Evolutionary conservation across 2,329 filamentous ascomycete species (phyloP).

Genomic region (Teratosphaeria zuluensis): DNA sequence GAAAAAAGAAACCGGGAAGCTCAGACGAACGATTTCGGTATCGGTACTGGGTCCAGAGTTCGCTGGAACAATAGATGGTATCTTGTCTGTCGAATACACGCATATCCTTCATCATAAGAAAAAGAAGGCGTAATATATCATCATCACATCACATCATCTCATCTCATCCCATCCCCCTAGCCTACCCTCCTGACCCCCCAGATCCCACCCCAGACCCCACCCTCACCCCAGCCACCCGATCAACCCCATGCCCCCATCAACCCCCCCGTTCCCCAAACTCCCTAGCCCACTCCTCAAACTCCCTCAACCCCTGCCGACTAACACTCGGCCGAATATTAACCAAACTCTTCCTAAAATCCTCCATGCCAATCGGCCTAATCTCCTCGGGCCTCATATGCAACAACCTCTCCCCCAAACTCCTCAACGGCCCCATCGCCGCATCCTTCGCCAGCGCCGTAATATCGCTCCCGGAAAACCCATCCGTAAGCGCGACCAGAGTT

Average conservation of each 20-base stretch:
- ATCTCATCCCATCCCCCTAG: too few species aligned
- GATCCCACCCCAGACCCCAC: too few species aligned
- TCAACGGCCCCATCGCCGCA: conserved; percentile 90
- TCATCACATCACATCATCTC: too few species aligned
- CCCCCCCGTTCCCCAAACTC: conserved; percentile 86
- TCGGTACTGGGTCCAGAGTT: too few species aligned
- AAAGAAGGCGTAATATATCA: background rate
- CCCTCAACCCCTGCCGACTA: conserved; percentile 69
- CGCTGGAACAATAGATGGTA: too few species aligned
- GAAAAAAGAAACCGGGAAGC: too few species aligned
- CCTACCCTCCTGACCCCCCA: too few species aligned
- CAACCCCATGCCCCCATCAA: too few species aligned
- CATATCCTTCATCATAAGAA: background rate
- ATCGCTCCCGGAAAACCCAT: conserved; percentile 95
- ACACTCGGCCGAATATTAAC: conserved; percentile 82
- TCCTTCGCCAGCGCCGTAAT: conserved; percentile 96
- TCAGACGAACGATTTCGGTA: too few species aligned
- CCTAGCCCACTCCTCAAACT: conserved; percentile 88
- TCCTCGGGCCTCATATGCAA: conserved; percentile 89
- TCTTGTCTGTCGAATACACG: too few species aligned
- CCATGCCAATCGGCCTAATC: conserved; percentile 73
- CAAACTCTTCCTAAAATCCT: conserved; percentile 78
- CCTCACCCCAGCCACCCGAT: too few species aligned
- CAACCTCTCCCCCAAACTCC: conserved; percentile 80
- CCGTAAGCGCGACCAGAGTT: conserved; percentile 66